A percentile compares a stretch with the other conserved stretches of the same genome.
These are phyloP conservation scores for Petunia hybrid DNA, from an alignment of 305 asterid genomes.

Conservation along the genomic window DNA sequence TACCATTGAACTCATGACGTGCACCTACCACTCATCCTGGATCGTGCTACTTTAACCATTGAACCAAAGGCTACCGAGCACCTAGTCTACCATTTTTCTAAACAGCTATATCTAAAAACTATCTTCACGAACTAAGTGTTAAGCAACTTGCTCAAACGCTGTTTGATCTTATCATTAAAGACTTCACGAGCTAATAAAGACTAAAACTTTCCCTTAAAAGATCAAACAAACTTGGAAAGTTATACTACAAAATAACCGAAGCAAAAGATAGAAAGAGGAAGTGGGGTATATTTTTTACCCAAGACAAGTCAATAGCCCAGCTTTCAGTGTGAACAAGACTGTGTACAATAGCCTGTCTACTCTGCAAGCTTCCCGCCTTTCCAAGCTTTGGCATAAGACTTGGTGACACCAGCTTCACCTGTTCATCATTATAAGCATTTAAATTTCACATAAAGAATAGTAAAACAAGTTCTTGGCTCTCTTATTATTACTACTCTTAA, in stretches of 20 bases:
- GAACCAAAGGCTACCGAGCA: too few species aligned
- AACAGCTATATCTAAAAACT: neutral
- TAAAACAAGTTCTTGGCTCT: too few species aligned
- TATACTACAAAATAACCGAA: neutral
- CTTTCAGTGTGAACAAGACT: slow-evolving; percentile 96
- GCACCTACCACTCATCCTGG: too few species aligned
- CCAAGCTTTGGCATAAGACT: slow-evolving; percentile 97
- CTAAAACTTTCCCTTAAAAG: neutral
- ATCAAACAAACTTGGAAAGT: neutral
- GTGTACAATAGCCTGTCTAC: slow-evolving; percentile 93
- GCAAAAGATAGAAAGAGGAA: neutral
- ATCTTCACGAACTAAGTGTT: neutral
- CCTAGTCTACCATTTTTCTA: too few species aligned
- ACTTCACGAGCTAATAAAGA: slow-evolving; percentile 3
- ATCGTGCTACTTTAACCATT: too few species aligned
- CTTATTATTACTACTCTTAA: too few species aligned
- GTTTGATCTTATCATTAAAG: neutral
- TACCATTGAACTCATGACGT: too few species aligned
- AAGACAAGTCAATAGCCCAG: slow-evolving; percentile 98
- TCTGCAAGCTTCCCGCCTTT: slow-evolving; percentile 94
- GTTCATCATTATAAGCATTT: slow-evolving; percentile 18
- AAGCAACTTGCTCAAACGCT: neutral
- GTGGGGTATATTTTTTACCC: slow-evolving; percentile 52
- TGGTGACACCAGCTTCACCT: slow-evolving; percentile 93
- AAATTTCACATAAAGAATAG: neutral